These are phyloP conservation scores for Domatiomyces catenatus DNA, from an alignment of 2,329 filamentous ascomycete genomes.

Conservation along the genomic window DNA sequence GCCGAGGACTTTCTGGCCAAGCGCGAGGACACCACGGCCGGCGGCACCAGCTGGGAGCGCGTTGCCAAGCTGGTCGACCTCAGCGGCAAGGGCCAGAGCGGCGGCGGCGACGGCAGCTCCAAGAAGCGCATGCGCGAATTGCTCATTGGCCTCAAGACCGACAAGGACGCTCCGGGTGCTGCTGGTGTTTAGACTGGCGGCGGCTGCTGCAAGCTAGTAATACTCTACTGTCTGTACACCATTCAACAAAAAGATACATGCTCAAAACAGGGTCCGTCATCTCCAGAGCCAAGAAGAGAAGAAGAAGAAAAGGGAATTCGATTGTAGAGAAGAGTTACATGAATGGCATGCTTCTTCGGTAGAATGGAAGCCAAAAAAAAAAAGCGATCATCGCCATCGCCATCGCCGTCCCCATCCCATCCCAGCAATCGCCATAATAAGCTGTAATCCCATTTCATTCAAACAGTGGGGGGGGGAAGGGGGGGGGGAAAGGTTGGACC, in stretches of 20 bases:
- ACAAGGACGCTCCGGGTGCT: slow-evolving; percentile 63
- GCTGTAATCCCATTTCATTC: too few species aligned
- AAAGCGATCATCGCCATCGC: not conserved
- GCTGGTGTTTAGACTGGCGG: slow-evolving; percentile 16
- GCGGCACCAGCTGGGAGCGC: slow-evolving; percentile 95
- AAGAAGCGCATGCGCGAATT: slow-evolving; percentile 95
- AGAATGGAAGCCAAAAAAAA: not conserved
- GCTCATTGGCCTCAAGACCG: slow-evolving; percentile 74
- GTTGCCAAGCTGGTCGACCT: slow-evolving; percentile 96
- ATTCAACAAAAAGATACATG: too few species aligned
- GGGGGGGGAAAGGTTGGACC: not conserved
- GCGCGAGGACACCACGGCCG: slow-evolving; percentile 82
- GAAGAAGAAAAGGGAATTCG: too few species aligned
- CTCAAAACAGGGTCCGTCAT: too few species aligned
- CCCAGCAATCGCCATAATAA: too few species aligned
- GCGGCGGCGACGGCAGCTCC: slow-evolving; percentile 74
- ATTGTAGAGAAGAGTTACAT: not conserved
- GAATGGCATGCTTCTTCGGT: not conserved
- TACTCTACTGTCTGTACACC: too few species aligned
- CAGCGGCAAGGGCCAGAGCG: slow-evolving; percentile 72
- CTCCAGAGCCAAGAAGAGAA: too few species aligned
- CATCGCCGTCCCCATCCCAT: too few species aligned
- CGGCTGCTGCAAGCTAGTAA: too few species aligned
- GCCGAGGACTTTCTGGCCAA: slow-evolving; percentile 81
- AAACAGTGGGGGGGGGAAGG: too few species aligned